phyloP scores from a whole-genome alignment of 345 rosid genomes.

The Citrus glauca region DNA sequence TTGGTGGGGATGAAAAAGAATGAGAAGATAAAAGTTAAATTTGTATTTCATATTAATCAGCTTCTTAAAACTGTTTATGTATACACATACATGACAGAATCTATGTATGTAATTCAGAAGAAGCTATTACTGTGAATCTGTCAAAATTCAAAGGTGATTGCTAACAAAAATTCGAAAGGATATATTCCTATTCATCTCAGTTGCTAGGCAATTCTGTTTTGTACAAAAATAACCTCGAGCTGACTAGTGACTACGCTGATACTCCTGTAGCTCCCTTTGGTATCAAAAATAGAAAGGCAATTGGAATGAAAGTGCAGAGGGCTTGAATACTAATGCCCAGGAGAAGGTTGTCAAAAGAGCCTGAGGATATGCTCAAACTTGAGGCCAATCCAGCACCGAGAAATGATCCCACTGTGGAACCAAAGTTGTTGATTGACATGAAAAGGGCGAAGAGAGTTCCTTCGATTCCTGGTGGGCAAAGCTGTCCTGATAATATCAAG shows the following conservation, averaged over 20 bases:
- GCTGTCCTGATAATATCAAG: constrained; percentile 88
- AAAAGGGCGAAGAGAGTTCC: constrained; percentile 95
- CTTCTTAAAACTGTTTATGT: neutral
- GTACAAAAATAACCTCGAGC: neutral
- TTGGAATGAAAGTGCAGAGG: constrained; percentile 71
- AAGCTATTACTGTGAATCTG: neutral
- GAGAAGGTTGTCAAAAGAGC: constrained; percentile 76
- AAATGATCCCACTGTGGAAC: constrained; percentile 82
- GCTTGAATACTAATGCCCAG: constrained; percentile 69
- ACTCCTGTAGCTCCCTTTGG: constrained; percentile 89
- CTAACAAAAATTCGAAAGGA: neutral
- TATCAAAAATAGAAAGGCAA: constrained; percentile 68
- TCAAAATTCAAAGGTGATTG: neutral
- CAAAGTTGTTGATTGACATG: constrained; percentile 92
- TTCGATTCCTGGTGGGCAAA: constrained; percentile 95
- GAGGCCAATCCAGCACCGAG: constrained; percentile 91
- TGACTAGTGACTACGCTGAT: constrained; percentile 36
- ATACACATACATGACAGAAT: neutral
- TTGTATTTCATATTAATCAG: neutral
- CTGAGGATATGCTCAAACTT: constrained; percentile 68
- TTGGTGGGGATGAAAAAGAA: no score
- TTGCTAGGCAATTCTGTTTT: neutral
- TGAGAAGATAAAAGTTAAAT: neutral
- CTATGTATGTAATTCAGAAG: neutral
- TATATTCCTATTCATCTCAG: neutral